Evolutionary conservation across 2,329 filamentous ascomycete species (phyloP).

Genomic region (Arthrinium phaeospermum): DNA sequence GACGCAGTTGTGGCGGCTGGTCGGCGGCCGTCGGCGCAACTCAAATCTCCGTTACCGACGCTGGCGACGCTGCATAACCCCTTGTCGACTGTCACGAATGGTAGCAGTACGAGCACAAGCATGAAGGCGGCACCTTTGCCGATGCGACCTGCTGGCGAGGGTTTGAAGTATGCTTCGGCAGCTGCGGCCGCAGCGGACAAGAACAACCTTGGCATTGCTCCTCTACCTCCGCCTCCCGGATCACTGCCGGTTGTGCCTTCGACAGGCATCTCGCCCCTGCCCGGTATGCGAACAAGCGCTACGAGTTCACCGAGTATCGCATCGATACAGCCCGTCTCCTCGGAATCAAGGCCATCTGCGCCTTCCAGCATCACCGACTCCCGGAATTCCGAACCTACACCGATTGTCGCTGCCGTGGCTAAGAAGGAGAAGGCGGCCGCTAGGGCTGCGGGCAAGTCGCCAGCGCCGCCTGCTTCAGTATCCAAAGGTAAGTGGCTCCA

Average conservation of each 20-base stretch:
- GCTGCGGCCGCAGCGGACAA: slow-evolving; percentile 87
- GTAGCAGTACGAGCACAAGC: slow-evolving; percentile 52
- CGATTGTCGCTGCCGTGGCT: slow-evolving; percentile 32
- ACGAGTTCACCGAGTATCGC: slow-evolving; percentile 59
- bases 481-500: slow-evolving; percentile 48
- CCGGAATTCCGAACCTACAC: slow-evolving; percentile 40
- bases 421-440: slow-evolving; percentile 43
- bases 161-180: slow-evolving; percentile 94
- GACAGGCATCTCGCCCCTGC: slow-evolving; percentile 52
- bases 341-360: slow-evolving; percentile 33
- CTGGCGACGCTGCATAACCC: slow-evolving; percentile 87
- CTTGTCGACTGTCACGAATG: slow-evolving; percentile 65
- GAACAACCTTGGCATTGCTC: slow-evolving; percentile 91
- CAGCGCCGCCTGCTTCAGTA: slow-evolving; percentile 49
- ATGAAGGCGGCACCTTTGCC: slow-evolving; percentile 96
- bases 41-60: slow-evolving; percentile 93
- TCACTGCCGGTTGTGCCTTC: slow-evolving; percentile 44
- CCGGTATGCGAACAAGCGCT: slow-evolving; percentile 57
- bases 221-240: slow-evolving; percentile 87
- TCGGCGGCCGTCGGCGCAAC: slow-evolving; percentile 82
- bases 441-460: slow-evolving; percentile 52
- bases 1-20: slow-evolving; percentile 62
- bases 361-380: slow-evolving; percentile 40
- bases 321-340: slow-evolving; percentile 52
- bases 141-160: slow-evolving; percentile 83